These are phyloP conservation scores for Perilla frutescens DNA, from an alignment of 257 asterid genomes.

Conservation along the genomic window DNA sequence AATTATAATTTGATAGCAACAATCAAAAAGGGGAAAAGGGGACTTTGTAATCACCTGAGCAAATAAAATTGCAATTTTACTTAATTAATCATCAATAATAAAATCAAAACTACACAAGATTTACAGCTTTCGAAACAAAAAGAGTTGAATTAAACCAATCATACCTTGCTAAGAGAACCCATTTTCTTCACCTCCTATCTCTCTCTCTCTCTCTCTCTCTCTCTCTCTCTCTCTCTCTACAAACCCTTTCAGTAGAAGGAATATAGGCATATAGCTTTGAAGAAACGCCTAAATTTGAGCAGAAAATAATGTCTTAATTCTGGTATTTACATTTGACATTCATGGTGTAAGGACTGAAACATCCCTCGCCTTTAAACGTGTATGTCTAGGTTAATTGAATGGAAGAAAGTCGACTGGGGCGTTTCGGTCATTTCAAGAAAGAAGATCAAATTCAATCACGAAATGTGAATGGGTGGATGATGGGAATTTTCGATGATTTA, in stretches of 20 bases:
- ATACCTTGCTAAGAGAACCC: constrained; percentile 53
- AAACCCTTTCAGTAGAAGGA: neutral
- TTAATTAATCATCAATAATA: neutral
- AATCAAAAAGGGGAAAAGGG: neutral
- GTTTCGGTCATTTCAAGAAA: constrained; percentile 33
- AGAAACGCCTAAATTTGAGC: constrained; percentile 22
- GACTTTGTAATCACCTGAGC: constrained; percentile 1
- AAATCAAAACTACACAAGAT: neutral
- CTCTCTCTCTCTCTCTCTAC: neutral
- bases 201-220: neutral
- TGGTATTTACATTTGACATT: constrained; percentile 7
- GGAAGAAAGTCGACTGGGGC: neutral
- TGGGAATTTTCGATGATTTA: neutral
- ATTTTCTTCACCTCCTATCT: constrained; percentile 21
- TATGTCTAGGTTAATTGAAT: constrained; percentile 53
- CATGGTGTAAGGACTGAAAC: constrained; percentile 26
- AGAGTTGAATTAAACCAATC: neutral
- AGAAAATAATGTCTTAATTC: neutral
- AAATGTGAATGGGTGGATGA: constrained; percentile 20
- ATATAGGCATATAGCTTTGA: constrained; percentile 27
- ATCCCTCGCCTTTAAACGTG: neutral
- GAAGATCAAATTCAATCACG: constrained; percentile 22
- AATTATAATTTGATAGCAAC: neutral
- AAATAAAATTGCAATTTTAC: constrained; percentile 12
- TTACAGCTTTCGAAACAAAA: too few species aligned